Base-by-base conservation (phyloP, 139 green algal species). In the Asterochloris sp. region DNA sequence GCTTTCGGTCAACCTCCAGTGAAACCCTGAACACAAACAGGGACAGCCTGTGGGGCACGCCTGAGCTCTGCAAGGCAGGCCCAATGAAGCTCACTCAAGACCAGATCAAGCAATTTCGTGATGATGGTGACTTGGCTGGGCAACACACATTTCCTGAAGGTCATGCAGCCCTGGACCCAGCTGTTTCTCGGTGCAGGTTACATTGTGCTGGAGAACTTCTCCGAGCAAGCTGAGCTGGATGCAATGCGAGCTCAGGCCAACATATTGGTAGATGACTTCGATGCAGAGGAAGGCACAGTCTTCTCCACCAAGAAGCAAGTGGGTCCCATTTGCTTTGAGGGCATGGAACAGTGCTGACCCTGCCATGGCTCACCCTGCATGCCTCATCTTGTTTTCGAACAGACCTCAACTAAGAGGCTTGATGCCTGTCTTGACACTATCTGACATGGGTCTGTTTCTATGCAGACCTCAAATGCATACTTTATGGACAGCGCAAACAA, bases 401-500 rank as follows among this genome's bases (percentile, higher is more conserved):
- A 38, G n/a, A 47, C 62, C 14, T 19, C 10, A 27, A 14, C 60
- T 19, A 16, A 8, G 24, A 61, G 27, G 24, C 0, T 76, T 24
- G 10, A 0, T 23, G 23, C 11, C 21, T 19, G 10, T 12, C 24
- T 76, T 78, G 38, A 0, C 27, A 17, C 17, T 24, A 8, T 13
- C 17, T 66, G 26, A 19, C 61, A 9, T 4, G 12, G 19, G 27
- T 54, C 74, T 66, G 27, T 17, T 29, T 29, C 19, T 14, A 74
- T 77, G 74, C 84, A 90, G 80, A 85, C 87, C 0, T 38, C 78
- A 17, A 89, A 95, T 83, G 54, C 92, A 11, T 95, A 97, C 78
- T 98, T 98, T 62, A 80, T 95, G 2, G 86, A 95, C 11, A 93
- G 86, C 21, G 93, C 88, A 66, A 86, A 67, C 69, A 90, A 89